phyloP scores from a whole-genome alignment of 2,329 filamentous ascomycete species.

The Mollisiaceae sp. region DNA sequence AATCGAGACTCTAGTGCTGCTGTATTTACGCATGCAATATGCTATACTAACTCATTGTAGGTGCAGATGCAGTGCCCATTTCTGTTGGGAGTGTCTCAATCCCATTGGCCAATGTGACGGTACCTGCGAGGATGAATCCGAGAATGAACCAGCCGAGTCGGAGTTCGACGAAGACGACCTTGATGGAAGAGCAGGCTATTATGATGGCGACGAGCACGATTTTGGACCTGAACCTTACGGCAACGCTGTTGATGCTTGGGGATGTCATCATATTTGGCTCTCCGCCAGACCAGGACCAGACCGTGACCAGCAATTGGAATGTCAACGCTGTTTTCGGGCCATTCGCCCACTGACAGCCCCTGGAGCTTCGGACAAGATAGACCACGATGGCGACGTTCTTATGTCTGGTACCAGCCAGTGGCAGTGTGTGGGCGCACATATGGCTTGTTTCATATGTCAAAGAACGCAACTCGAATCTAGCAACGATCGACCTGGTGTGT shows the following conservation, averaged over 20 bases:
- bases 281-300: background rate
- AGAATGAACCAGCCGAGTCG: conserved; percentile 34
- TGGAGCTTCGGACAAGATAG: too few species aligned
- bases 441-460: background rate
- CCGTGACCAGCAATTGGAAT: conserved; percentile 17
- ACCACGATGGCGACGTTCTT: background rate
- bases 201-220: conserved; percentile 44
- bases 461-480: background rate
- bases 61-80: conserved; percentile 55
- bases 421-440: background rate
- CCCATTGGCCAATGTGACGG: conserved; percentile 37
- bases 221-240: conserved; percentile 40
- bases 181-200: conserved; percentile 35
- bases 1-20: background rate
- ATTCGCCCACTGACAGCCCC: background rate
- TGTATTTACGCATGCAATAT: background rate
- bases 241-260: conserved; percentile 23
- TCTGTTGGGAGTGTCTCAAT: conserved; percentile 52
- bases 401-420: background rate
- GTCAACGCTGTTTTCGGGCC: conserved; percentile 24
- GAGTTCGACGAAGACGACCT: conserved; percentile 38
- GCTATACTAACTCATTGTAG: conserved; percentile 1
- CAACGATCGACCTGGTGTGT: background rate
- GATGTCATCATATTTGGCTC: conserved; percentile 25
- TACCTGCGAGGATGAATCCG: conserved; percentile 35